Evolutionary conservation across 2,329 filamentous ascomycete species (phyloP), one percentile per base, ranked within the genome.

Genomic region (Aspergillus glaucus): DNA sequence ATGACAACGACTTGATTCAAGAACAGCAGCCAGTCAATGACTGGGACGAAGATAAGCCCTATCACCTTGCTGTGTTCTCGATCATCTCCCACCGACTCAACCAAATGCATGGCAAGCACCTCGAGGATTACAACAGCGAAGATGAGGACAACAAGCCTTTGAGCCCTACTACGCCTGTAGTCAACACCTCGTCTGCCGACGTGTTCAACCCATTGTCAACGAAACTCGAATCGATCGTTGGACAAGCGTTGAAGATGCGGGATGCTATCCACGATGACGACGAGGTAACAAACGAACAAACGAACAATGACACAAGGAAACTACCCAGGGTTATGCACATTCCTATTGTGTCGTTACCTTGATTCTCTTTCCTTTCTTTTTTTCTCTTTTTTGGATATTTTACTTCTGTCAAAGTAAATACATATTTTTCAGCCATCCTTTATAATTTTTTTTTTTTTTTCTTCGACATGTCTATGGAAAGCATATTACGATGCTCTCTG

Each of bases 331-430:
- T 56, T 10, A 34, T 59, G 21, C 55, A 59, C 34, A 46, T 57
- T 17, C 56, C 56, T 10, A 44, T 59, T 17, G 43, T 59, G 14
- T 50, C 53, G n/a, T 46, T 59, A 32, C 48, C 50, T n/a, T 55
- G 46, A 55, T 43, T 19, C 7, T 9, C 65, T 96, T 97, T 59
- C 92, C 93, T 36, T 88, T 89, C 6, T 80, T 83, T 41, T 41
- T 79, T 97, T 55, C 84, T 17, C 6, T 17, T 40, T 40, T 40
- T 19, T 21, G 17, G 17, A 10, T 19, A 9, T 40, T 40, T 40
- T 17, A 17, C 37, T 40, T 40, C 10, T 12, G 7, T 40, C 26
- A 30, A 12, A 40, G 17, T 40, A 12, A 14, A 22, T 40, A 19
- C 17, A 17, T 21, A 36, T 22, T 21, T 22, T 19, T 10, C 26